These are phyloP conservation scores for Trichoderma pleuroti DNA, from an alignment of 2,329 filamentous ascomycete species.

Conservation along the genomic window DNA sequence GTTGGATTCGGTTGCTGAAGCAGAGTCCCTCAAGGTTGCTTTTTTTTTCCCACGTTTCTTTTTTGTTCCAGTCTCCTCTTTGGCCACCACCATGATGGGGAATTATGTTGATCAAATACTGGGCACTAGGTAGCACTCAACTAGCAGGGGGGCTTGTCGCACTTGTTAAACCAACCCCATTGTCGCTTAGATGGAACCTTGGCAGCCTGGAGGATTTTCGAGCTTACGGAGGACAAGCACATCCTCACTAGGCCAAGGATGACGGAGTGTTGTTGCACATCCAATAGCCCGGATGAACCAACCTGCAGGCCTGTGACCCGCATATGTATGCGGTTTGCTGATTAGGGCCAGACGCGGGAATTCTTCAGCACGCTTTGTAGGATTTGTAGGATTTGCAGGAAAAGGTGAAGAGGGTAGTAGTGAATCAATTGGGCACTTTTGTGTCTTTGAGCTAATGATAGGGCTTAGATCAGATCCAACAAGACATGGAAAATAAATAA, in stretches of 20 bases:
- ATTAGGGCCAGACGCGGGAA: not conserved
- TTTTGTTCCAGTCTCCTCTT: not conserved
- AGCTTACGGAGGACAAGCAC: not conserved
- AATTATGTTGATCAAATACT: slow-evolving; percentile 12
- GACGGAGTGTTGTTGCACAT: not conserved
- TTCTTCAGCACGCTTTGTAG: not conserved
- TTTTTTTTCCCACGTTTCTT: not conserved
- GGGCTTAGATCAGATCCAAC: not conserved
- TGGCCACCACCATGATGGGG: not conserved
- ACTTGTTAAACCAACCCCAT: not conserved
- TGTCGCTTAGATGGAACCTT: not conserved
- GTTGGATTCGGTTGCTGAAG: not conserved
- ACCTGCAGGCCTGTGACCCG: slow-evolving; percentile 8
- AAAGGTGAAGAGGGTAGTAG: not conserved
- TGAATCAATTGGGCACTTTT: not conserved
- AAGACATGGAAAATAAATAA: not conserved
- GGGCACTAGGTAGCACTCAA: not conserved
- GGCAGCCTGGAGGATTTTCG: not conserved
- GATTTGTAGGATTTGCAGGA: no score
- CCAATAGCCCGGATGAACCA: not conserved
- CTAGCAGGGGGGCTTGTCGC: not conserved
- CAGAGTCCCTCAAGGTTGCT: not conserved
- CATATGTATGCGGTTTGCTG: not conserved
- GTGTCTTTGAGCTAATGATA: not conserved
- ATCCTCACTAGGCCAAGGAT: not conserved